Percentiles rank a stretch among this genome's conserved stretches.
Evolutionary conservation across 2,329 filamentous ascomycete genomes (phyloP).

Genomic region (Sclerotinia nivalis): DNA sequence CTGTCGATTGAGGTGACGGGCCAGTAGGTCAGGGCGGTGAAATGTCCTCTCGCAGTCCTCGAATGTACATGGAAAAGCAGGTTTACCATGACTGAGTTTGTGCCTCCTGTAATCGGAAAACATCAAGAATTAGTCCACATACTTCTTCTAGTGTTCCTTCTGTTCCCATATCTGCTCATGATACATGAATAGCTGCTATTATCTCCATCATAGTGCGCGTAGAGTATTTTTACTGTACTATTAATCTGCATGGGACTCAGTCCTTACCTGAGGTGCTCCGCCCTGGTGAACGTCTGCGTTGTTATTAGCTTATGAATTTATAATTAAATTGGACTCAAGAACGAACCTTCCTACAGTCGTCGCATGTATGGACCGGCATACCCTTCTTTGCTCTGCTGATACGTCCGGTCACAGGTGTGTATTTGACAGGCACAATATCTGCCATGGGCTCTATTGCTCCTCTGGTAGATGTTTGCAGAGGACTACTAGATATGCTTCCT

Average conservation of each 20-base stretch:
- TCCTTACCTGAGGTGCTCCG: slow-evolving; percentile 59
- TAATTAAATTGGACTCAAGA: neutral
- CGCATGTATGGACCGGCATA: slow-evolving; percentile 42
- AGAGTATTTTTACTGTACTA: neutral
- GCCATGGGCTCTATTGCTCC: slow-evolving; percentile 31
- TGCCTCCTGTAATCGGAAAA: slow-evolving; percentile 50
- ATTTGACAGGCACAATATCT: slow-evolving; percentile 39
- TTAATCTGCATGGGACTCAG: neutral
- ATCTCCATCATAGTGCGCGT: neutral
- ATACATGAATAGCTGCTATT: neutral
- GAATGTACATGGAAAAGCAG: slow-evolving; percentile 53
- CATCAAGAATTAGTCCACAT: neutral
- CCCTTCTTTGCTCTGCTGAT: slow-evolving; percentile 43
- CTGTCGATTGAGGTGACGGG: slow-evolving; percentile 58
- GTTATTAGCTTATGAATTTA: slow-evolving; percentile 26
- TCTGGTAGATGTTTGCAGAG: slow-evolving; percentile 34
- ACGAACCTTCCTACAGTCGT: slow-evolving; percentile 39
- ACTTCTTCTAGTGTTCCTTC: neutral
- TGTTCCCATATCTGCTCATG: neutral
- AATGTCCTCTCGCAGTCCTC: slow-evolving; percentile 59
- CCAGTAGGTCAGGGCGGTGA: slow-evolving; percentile 58
- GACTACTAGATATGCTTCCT: slow-evolving; percentile 32
- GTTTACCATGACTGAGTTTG: slow-evolving; percentile 59
- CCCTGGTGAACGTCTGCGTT: slow-evolving; percentile 59
- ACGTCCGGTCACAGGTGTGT: slow-evolving; percentile 42